Base-by-base conservation (phyloP, 2,329 filamentous ascomycete species). In the Sporothrix variecibatus region DNA sequence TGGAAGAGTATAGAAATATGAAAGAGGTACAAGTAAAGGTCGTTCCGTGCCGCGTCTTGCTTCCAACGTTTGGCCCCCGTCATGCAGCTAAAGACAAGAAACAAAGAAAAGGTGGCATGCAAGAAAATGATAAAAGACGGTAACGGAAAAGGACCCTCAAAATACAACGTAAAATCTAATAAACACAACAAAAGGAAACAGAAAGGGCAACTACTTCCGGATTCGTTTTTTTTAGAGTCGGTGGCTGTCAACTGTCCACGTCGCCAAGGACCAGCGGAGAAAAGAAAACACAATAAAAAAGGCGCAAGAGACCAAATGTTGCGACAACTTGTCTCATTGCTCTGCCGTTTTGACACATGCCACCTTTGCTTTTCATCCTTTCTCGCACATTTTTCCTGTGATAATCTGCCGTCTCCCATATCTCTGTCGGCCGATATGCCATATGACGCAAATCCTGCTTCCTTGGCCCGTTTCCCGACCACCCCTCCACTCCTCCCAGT, bases 391-490 rank as follows among this genome's bases (percentile, higher is more conserved):
- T 23, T 12, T 51, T 53, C 28, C 34, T 38, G 43, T n/a, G 4
- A n/a, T 31, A 28, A 6, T 51, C 20, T n/a, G 7, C 8, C 6
- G 65, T 20, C 17, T 67, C n/a, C 3, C 26, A 31, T 17, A 17
- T n/a, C 3, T 31, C 38, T 62, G 40, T 28, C 43, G 53, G 69
- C 51, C 51, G 31, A 72, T 64, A 67, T 65, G 43, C 46, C 58
- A 53, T 43, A 72, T 72, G 71, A 72, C 71, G 71, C 38, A 67
- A 72, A 62, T 46, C 38, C 17, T 34, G 56, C 26, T 72, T 72
- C 40, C 56, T 58, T 62, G 34, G 69, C 23, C 38, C 8, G 38
- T 12, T 26, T 12, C 20, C 46, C 15, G 43, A 43, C 58, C 23
- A 49, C 58, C 46, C 20, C 43, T 6, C 8, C 28, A 46, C 28